phyloP scores from a whole-genome alignment of 768 basidiomycete genomes.

The Rubroboletus satanas region DNA sequence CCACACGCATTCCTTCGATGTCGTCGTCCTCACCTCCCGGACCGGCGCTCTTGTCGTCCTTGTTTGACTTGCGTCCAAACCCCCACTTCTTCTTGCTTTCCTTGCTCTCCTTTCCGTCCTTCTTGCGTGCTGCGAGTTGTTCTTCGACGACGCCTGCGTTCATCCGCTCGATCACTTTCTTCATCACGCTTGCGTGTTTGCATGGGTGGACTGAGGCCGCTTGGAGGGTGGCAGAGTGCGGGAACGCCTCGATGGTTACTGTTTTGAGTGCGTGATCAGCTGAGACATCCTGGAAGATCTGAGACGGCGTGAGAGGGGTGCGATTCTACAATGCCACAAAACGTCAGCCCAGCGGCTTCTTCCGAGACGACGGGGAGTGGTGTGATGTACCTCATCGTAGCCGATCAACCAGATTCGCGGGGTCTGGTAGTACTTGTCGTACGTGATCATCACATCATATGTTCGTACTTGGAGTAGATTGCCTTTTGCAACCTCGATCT shows the following conservation, averaged over 20 bases:
- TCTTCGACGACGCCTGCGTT: conserved; percentile 83
- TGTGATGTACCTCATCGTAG: conserved; percentile 81
- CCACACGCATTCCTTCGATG: conserved; percentile 92
- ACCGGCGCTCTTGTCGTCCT: conserved; percentile 44
- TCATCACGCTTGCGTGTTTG: conserved; percentile 99
- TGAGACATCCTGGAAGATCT: conserved; percentile 97
- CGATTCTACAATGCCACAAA: conserved; percentile 57
- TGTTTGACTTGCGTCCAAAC: conserved; percentile 67
- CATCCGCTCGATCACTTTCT: conserved; percentile 99
- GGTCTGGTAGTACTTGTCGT: conserved; percentile 99
- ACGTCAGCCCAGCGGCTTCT: neutral
- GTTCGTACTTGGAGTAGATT: conserved; percentile 95
- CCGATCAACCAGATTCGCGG: conserved; percentile 97
- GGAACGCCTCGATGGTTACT: conserved; percentile 97
- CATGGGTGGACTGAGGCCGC: conserved; percentile 96
- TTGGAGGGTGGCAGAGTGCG: conserved; percentile 82
- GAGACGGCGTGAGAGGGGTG: conserved; percentile 77
- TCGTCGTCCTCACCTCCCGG: conserved; percentile 42
- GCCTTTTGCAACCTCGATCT: conserved; percentile 63
- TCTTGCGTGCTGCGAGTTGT: conserved; percentile 66
- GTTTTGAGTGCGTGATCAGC: conserved; percentile 98
- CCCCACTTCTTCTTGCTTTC: conserved; percentile 77
- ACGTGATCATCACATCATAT: conserved; percentile 99
- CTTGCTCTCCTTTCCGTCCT: conserved; percentile 46
- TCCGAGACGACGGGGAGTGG: neutral